These are phyloP conservation scores for Paramecium caudatum DNA, from an alignment of 73 alveolate species.

Conservation along the genomic window DNA sequence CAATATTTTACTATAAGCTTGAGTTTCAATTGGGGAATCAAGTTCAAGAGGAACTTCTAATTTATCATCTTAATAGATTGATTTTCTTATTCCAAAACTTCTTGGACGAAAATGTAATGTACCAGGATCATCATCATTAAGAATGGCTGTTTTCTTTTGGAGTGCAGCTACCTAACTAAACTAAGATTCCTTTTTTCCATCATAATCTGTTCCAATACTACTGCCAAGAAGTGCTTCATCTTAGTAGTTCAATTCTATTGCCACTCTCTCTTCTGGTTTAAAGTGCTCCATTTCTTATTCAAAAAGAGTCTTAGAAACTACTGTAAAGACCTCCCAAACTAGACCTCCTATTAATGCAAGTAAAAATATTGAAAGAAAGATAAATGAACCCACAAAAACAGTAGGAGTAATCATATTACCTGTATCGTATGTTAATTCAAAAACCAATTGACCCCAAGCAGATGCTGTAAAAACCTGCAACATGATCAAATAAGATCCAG, in stretches of 20 bases:
- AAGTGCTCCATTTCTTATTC: constrained; percentile 28
- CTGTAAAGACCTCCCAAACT: constrained; percentile 76
- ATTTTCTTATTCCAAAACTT: not conserved
- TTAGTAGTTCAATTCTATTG: not conserved
- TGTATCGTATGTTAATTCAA: constrained; percentile 14
- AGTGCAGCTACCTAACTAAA: not conserved
- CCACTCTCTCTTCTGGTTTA: constrained; percentile 51
- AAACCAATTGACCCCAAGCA: constrained; percentile 66
- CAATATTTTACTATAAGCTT: not conserved
- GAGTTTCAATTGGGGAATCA: not conserved
- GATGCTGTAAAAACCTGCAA: constrained; percentile 61
- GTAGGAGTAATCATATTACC: constrained; percentile 21
- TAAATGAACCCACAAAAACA: constrained; percentile 53
- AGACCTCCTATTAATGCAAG: constrained; percentile 72
- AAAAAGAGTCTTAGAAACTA: constrained; percentile 49
- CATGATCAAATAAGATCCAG: constrained; percentile 65
- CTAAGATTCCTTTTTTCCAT: not conserved
- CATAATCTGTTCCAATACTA: constrained; percentile 54
- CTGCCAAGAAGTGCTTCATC: constrained; percentile 26
- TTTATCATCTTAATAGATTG: not conserved
- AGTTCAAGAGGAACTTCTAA: constrained; percentile 11
- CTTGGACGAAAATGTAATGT: constrained; percentile 3
- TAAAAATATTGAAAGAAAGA: constrained; percentile 66
- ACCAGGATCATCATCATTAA: constrained; percentile 62
- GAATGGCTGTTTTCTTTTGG: constrained; percentile 36